phyloP scores from a whole-genome alignment of 2,329 filamentous ascomycete species.

The Lachnellula subtilissima region DNA sequence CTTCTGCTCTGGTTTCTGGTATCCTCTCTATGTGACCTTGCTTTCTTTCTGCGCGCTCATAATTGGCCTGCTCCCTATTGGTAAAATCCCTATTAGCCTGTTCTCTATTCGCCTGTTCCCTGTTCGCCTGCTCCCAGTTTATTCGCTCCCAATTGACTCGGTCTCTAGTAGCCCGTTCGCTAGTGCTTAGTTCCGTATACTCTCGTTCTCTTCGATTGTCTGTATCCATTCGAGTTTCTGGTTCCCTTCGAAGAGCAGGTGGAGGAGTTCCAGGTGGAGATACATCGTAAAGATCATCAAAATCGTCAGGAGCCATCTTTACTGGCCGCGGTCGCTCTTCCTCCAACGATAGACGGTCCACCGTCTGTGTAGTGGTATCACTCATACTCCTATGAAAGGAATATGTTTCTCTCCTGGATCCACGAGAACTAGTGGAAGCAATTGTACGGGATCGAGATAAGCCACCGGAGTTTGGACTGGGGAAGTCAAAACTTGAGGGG shows the following conservation, averaged over 20 bases:
- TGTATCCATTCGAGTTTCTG: not conserved
- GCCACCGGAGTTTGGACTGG: constrained; percentile 18
- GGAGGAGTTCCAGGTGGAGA: constrained; percentile 30
- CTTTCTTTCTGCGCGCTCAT: not conserved
- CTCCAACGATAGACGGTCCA: constrained; percentile 19
- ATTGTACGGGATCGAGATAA: constrained; percentile 26
- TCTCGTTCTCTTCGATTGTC: too few relatives aligned
- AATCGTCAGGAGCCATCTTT: constrained; percentile 30
- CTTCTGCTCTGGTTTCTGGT: not conserved
- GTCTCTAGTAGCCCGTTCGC: too few relatives aligned
- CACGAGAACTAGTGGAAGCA: constrained; percentile 20
- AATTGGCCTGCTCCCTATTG: not conserved
- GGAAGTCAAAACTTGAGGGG: constrained; percentile 20
- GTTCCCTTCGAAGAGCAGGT: constrained; percentile 4
- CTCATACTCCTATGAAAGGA: constrained; percentile 35
- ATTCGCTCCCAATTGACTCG: too few relatives aligned
- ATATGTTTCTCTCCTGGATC: constrained; percentile 22
- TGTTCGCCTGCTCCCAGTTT: not conserved
- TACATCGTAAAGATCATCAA: constrained; percentile 33
- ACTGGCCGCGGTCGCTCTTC: constrained; percentile 28
- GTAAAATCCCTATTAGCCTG: not conserved
- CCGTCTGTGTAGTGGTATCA: constrained; percentile 32
- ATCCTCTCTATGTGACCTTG: not conserved
- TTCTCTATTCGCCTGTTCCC: not conserved
- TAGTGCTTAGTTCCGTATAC: too few relatives aligned